A percentile compares a stretch with the other conserved stretches of the same genome.
Conservation (phyloP, 148 eudicot genomes). For the Rhododendron mucronatum region DNA sequence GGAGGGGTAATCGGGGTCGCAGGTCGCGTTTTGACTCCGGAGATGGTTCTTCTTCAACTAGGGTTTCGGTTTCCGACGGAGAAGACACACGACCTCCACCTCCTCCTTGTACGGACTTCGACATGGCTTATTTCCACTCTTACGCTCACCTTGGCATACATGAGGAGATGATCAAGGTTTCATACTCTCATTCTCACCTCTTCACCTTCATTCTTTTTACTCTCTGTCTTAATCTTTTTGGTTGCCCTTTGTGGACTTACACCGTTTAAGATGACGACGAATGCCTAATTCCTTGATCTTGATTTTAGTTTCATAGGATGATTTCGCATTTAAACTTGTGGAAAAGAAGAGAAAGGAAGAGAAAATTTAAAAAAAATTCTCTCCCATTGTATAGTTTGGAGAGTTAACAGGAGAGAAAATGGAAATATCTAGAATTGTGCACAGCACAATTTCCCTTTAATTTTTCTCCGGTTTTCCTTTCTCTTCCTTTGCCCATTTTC, state of each 20-base stretch:
- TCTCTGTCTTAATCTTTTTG: neutral
- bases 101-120: constrained; percentile 83
- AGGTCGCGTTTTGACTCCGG: constrained; percentile 18
- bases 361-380: too few relatives aligned
- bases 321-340: too few relatives aligned
- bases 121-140: constrained; percentile 89
- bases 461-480: neutral
- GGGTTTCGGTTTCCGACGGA: constrained; percentile 18
- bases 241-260: neutral
- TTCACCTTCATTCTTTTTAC: neutral
- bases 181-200: neutral
- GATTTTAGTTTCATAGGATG: neutral
- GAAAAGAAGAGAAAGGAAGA: too few relatives aligned
- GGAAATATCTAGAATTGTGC: neutral
- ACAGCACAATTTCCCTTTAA: neutral
- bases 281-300: neutral
- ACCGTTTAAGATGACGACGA: neutral
- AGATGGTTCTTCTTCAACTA: constrained; percentile 15
- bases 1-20: constrained; percentile 25
- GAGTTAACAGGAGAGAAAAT: too few relatives aligned
- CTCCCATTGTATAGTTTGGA: neutral
- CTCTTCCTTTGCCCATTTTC: neutral
- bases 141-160: constrained; percentile 94
- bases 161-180: constrained; percentile 96
- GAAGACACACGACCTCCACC: constrained; percentile 14